Evolutionary conservation across 345 rosid species (phyloP).

Genomic region (Bruguiera gymnorhiza): DNA sequence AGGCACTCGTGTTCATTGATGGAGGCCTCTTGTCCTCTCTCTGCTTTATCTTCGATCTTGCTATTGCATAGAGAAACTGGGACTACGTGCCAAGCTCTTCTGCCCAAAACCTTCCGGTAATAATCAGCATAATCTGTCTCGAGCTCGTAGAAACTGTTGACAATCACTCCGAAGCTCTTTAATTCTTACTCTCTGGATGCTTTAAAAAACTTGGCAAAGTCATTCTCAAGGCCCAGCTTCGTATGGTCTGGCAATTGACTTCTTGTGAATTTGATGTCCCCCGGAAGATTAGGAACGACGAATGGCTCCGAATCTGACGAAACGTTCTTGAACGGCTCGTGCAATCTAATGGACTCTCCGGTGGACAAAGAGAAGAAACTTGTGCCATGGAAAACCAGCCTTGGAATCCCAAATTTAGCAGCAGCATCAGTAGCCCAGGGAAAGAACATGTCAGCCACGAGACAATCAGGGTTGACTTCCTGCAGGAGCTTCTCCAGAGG

Average conservation of each 20-base stretch:
- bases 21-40: constrained; percentile 32
- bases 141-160: constrained; percentile 43
- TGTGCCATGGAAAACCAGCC: constrained; percentile 52
- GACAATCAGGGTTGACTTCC: constrained; percentile 29
- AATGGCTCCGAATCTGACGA: constrained; percentile 38
- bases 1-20: constrained; percentile 36
- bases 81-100: constrained; percentile 24
- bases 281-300: constrained; percentile 28
- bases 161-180: constrained; percentile 31
- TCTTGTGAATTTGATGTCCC: constrained; percentile 23
- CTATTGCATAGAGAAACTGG: constrained; percentile 34
- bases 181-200: constrained; percentile 15
- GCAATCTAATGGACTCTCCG: constrained; percentile 16
- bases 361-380: constrained; percentile 36
- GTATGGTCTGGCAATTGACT: constrained; percentile 7
- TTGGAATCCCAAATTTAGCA: constrained; percentile 40
- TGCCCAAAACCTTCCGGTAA: constrained; percentile 16
- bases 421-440: constrained; percentile 54
- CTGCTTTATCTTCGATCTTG: constrained; percentile 37
- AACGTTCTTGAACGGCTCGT: constrained; percentile 35
- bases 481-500: constrained; percentile 29
- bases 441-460: constrained; percentile 54
- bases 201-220: neutral
- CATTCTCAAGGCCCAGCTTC: neutral
- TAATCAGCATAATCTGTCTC: constrained; percentile 34